These are phyloP conservation scores for Elongisporangium anandrum DNA, from an alignment of 352 stramenopile species.

Conservation along the genomic window DNA sequence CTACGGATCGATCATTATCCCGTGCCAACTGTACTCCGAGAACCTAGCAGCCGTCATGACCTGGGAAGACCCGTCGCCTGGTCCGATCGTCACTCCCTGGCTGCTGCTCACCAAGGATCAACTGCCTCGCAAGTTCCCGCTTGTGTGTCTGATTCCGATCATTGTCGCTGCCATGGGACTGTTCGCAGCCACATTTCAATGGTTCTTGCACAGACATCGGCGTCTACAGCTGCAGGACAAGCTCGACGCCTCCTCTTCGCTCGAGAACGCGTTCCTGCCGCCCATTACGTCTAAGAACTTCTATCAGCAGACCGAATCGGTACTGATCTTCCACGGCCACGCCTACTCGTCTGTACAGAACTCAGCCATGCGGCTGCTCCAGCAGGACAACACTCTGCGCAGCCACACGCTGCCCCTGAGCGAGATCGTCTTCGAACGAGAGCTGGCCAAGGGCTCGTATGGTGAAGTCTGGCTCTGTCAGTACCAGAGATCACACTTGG, in stretches of 20 bases:
- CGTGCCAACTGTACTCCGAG: slow-evolving; percentile 7
- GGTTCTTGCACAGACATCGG: not conserved
- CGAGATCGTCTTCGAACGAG: slow-evolving; percentile 29
- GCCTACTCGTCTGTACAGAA: slow-evolving; percentile 4
- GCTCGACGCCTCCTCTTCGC: not conserved
- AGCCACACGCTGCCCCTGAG: slow-evolving; percentile 32
- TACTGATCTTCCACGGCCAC: slow-evolving; percentile 1
- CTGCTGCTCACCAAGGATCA: slow-evolving; percentile 7
- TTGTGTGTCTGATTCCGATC: slow-evolving; percentile 4
- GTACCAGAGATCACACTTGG: slow-evolving; percentile 31
- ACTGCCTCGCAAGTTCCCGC: not conserved
- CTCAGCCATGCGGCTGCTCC: slow-evolving; percentile 11
- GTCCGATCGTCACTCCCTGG: slow-evolving; percentile 11
- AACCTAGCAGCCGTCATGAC: not conserved
- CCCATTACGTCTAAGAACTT: not conserved
- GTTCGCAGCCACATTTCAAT: not conserved
- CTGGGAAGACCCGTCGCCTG: slow-evolving; percentile 11
- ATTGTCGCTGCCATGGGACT: not conserved
- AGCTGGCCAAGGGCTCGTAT: slow-evolving; percentile 39
- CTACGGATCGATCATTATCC: slow-evolving; percentile 12
- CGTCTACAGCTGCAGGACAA: not conserved
- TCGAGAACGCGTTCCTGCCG: slow-evolving; percentile 10
- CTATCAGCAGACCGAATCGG: not conserved
- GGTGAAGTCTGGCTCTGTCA: slow-evolving; percentile 51
- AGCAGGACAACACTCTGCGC: slow-evolving; percentile 28